phyloP scores from a whole-genome alignment of 176 grass and related monocot genomes.

The Pontederia paniculata region DNA sequence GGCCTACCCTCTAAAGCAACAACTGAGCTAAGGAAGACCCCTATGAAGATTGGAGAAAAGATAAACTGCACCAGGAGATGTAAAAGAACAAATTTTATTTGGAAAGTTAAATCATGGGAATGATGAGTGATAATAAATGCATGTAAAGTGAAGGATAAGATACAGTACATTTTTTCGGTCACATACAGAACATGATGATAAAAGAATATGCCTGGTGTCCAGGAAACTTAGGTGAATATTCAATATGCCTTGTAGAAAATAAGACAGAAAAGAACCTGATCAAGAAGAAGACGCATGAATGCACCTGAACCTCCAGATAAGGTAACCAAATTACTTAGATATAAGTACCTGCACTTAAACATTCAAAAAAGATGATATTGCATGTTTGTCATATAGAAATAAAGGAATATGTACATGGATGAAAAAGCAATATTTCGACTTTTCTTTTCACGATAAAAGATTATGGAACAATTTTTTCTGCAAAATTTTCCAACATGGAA shows the following conservation, averaged over 20 bases:
- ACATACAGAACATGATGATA: slow-evolving; percentile 7
- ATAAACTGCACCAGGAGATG: slow-evolving; percentile 36
- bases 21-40: slow-evolving; percentile 67
- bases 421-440: neutral
- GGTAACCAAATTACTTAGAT: slow-evolving; percentile 77
- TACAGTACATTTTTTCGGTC: too few species aligned
- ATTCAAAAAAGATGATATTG: neutral
- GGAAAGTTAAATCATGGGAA: too few species aligned
- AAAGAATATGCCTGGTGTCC: neutral
- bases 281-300: slow-evolving; percentile 57
- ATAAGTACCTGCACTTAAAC: slow-evolving; percentile 57
- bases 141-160: too few species aligned
- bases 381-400: neutral
- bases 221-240: neutral
- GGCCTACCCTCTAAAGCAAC: slow-evolving; percentile 72
- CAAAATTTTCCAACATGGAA: too few species aligned
- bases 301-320: slow-evolving; percentile 50
- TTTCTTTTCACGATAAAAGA: too few species aligned
- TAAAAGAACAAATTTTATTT: neutral
- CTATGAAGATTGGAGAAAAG: slow-evolving; percentile 85
- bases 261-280: slow-evolving; percentile 41
- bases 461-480: too few species aligned
- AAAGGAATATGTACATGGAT: neutral
- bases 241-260: neutral
- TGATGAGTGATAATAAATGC: too few species aligned